Percentiles rank a stretch among this genome's conserved stretches.
Evolutionary conservation across 345 rosid species (phyloP).

Genomic region (Eucalyptus virginea): DNA sequence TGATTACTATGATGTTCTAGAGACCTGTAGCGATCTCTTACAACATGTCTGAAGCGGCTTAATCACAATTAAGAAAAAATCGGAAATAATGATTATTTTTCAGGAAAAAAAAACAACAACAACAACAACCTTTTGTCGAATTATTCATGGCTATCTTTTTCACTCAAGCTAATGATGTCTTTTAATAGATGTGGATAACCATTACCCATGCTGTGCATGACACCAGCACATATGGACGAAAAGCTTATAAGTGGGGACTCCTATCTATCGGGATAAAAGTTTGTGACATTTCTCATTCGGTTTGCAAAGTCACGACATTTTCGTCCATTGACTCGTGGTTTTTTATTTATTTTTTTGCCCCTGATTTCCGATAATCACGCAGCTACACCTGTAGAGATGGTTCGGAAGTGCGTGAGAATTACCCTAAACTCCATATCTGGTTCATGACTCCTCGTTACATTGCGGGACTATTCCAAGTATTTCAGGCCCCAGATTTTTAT

Average conservation of each 20-base stretch:
- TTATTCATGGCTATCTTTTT: not conserved
- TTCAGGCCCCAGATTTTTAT: not conserved
- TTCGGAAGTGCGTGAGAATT: not conserved
- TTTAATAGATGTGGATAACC: not conserved
- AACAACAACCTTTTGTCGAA: not conserved
- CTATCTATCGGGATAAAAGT: not conserved
- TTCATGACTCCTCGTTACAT: not conserved
- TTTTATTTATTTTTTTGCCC: not conserved
- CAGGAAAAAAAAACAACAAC: too few species aligned
- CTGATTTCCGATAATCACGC: not conserved
- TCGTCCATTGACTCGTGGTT: not conserved
- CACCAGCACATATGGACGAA: not conserved
- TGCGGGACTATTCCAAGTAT: not conserved
- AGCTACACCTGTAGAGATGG: not conserved
- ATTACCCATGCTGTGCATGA: not conserved
- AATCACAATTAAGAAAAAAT: not conserved
- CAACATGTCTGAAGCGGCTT: fast-evolving
- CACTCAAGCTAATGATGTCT: not conserved
- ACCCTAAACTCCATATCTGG: not conserved
- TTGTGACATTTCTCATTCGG: not conserved
- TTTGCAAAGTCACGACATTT: not conserved
- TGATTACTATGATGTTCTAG: not conserved
- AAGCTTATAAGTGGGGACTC: not conserved
- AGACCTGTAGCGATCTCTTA: not conserved
- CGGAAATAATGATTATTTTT: fast-evolving